Evolutionary conservation across 2,329 filamentous ascomycete genomes (phyloP), one percentile per base, ranked within the genome.

Genomic region (Paecilomyces dactylethromorphus): DNA sequence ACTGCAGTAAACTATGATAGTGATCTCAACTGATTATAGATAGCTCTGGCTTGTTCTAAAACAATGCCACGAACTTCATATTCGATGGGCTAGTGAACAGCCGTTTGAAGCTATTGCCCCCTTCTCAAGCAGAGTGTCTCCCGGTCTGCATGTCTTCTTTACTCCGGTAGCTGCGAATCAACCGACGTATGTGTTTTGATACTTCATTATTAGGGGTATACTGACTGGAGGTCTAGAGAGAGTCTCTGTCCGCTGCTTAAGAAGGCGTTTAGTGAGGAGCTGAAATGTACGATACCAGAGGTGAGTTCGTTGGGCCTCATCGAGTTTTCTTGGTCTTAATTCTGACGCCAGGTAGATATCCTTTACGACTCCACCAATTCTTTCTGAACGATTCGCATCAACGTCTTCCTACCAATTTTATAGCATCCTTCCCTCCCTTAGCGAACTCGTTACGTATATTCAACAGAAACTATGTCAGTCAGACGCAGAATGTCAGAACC

Each of bases 81-180:
- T 97, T 59, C 85, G 89, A 70, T 96, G 92, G 90, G 82, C 84
- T n/a, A 84, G 86, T 13, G 77, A 84, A 2, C 66, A 69, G 6
- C 67, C 80, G 1, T 87, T 87, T 70, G 77, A 83, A 45, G 78
- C 83, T 1, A 77, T 87, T 52, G 81, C 87, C 45, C 92, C 92
- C 1, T 88, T 94, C 67, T 79, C 84, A 51, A 91, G 91, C 56
- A 84, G 89, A 59, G 74, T 92, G 13, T 86, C 91, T 1, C 87
- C 92, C 0, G 93, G 93, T 2, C 77, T 97, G 22, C 92, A 97
- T 77, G 79, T 92, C 26, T 89, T 89, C 66, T 92, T 87, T 70
- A 89, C 88, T 0, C 88, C 89, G 0, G 53, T 60, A 21, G 71
- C 73, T 5, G 70, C 75, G 32, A 69, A 74, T 26, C 70, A 64